These are phyloP conservation scores for Saccharum hybrid DNA, from an alignment of 202 grass and related monocot species.

Conservation along the genomic window DNA sequence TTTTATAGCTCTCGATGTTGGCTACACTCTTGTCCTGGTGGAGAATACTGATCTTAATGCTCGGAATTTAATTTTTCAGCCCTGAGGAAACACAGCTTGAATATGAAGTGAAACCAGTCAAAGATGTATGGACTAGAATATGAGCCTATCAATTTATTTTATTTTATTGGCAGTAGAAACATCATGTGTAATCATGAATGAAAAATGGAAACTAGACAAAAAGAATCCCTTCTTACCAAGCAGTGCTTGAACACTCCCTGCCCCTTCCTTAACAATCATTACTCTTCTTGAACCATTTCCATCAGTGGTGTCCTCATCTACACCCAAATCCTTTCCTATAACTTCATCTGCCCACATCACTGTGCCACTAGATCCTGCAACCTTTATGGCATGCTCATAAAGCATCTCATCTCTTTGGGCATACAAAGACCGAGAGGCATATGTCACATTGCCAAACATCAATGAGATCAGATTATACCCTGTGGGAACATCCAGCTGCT, in stretches of 20 bases:
- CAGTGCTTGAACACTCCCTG: conserved; percentile 61
- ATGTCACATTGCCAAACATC: conserved; percentile 74
- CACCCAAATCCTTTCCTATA: conserved; percentile 38
- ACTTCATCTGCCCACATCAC: conserved; percentile 69
- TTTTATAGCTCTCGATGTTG: too few species aligned
- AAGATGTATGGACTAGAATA: neutral
- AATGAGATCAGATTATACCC: conserved; percentile 88
- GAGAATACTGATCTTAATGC: conserved; percentile 33
- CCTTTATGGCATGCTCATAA: conserved; percentile 58
- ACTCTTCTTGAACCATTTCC: conserved; percentile 61
- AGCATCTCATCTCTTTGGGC: conserved; percentile 81
- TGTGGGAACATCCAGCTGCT: conserved; percentile 72
- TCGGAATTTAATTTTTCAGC: neutral
- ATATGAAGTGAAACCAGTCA: neutral
- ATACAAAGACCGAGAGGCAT: conserved; percentile 62
- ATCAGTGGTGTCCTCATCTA: conserved; percentile 26
- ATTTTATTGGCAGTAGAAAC: neutral
- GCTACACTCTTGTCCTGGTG: too few species aligned
- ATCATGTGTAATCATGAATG: conserved; percentile 21
- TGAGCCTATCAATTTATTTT: neutral
- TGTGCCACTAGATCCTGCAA: conserved; percentile 54
- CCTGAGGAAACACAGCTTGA: conserved; percentile 15
- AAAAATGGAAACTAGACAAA: neutral
- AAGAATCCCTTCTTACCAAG: conserved; percentile 53
- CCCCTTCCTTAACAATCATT: conserved; percentile 87